phyloP scores from a whole-genome alignment of 495 filamentous ascomycete genomes.

The Podospora appendiculata region DNA sequence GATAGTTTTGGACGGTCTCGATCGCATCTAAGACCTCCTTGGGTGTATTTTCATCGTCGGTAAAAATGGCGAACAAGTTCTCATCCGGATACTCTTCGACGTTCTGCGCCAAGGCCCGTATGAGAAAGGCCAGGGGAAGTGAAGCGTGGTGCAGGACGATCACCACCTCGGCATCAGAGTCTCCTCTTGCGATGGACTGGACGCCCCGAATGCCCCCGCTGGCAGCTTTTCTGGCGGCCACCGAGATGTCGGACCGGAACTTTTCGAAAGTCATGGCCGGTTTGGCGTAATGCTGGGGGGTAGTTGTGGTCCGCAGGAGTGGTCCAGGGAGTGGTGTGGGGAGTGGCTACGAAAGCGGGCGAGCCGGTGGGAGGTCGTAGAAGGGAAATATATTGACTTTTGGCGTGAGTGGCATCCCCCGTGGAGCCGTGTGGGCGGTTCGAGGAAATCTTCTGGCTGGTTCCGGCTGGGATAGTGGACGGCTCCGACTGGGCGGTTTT shows the following conservation, averaged over 20 bases:
- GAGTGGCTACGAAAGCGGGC: too few relatives aligned
- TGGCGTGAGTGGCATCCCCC: too few relatives aligned
- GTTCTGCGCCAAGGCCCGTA: conserved; percentile 30
- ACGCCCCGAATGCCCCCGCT: conserved; percentile 16
- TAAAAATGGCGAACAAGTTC: conserved; percentile 55
- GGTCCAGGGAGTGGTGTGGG: too few relatives aligned
- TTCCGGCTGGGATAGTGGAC: too few relatives aligned
- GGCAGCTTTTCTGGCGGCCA: conserved; percentile 16
- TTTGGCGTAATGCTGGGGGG: neutral
- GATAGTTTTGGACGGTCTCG: conserved; percentile 6
- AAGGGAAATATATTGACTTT: too few relatives aligned
- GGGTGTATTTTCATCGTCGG: conserved; percentile 39
- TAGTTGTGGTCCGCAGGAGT: too few relatives aligned
- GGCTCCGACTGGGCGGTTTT: too few relatives aligned
- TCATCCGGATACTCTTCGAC: conserved; percentile 55
- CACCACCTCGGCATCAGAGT: conserved; percentile 22
- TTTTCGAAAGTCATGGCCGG: conserved; percentile 21
- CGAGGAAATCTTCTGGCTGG: too few relatives aligned
- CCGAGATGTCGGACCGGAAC: conserved; percentile 26
- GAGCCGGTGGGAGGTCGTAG: too few relatives aligned
- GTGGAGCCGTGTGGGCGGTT: too few relatives aligned
- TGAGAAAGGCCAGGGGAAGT: conserved; percentile 9
- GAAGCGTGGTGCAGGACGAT: conserved; percentile 15
- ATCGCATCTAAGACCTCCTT: conserved; percentile 2
- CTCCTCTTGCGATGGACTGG: conserved; percentile 7